A percentile compares a stretch with the other conserved stretches of the same genome.
These are phyloP conservation scores for Pseudogymnoascus sp. DNA, from an alignment of 2,329 filamentous ascomycete species.

Conservation along the genomic window DNA sequence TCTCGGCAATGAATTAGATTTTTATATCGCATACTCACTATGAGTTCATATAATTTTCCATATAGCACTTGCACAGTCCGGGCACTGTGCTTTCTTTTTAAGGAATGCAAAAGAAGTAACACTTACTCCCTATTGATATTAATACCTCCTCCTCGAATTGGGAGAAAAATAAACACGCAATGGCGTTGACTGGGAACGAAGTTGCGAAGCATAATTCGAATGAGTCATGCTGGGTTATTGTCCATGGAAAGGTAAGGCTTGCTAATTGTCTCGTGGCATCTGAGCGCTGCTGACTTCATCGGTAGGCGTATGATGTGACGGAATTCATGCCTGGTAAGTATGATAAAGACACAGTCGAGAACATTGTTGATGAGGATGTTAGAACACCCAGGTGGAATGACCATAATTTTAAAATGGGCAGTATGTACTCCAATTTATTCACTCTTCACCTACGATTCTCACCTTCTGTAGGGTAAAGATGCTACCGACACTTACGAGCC, in stretches of 20 bases:
- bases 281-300: slow-evolving; percentile 40
- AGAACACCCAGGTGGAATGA: slow-evolving; percentile 84
- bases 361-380: slow-evolving; percentile 3
- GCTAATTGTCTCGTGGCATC: too few species aligned
- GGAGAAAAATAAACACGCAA: slow-evolving; percentile 12
- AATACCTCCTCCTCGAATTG: too few species aligned
- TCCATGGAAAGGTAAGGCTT: slow-evolving; percentile 52
- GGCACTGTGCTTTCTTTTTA: too few species aligned
- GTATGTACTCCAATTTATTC: slow-evolving; percentile 33
- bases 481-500: slow-evolving; percentile 88
- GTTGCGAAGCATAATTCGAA: slow-evolving; percentile 69
- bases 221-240: slow-evolving; percentile 87
- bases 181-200: slow-evolving; percentile 45
- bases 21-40: too few species aligned
- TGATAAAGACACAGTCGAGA: slow-evolving; percentile 14
- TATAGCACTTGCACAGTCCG: too few species aligned
- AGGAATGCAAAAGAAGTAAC: too few species aligned
- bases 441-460: neutral
- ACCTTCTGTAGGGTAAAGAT: slow-evolving; percentile 61
- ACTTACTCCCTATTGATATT: too few species aligned
- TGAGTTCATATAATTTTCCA: too few species aligned
- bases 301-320: slow-evolving; percentile 80
- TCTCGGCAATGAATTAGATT: too few species aligned
- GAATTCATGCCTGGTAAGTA: slow-evolving; percentile 67
- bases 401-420: slow-evolving; percentile 95